Conservation (phyloP, 2,329 filamentous ascomycete genomes). For the Colletotrichum lindemuthianum region DNA sequence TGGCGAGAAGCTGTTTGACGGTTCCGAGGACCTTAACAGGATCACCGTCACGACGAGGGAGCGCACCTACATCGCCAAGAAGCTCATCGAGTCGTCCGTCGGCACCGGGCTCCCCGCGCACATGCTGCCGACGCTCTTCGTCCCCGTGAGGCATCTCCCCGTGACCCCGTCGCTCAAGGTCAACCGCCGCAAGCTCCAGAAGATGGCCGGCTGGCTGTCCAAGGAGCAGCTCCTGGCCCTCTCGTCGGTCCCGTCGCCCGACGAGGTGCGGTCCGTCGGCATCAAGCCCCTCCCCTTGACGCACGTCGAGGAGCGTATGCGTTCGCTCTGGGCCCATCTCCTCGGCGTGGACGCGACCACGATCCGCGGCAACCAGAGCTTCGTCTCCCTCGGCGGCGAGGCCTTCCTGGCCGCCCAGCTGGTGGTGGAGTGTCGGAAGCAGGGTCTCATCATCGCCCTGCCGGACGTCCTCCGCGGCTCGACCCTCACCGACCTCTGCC, state of each 20-base stretch:
- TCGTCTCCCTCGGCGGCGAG: constrained; percentile 59
- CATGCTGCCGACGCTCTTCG: constrained; percentile 58
- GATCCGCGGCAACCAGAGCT: constrained; percentile 56
- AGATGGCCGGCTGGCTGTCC: constrained; percentile 53
- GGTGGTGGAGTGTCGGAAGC: constrained; percentile 55
- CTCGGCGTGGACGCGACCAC: constrained; percentile 50
- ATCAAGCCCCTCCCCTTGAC: constrained; percentile 60
- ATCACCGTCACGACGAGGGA: constrained; percentile 54
- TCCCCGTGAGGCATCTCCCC: constrained; percentile 60
- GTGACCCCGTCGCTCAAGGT: constrained; percentile 62
- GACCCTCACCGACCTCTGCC: constrained; percentile 58
- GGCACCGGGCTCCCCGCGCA: constrained; percentile 49
- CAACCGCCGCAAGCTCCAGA: constrained; percentile 58
- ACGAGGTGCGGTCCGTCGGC: constrained; percentile 47
- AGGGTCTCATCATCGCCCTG: constrained; percentile 53
- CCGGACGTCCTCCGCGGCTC: constrained; percentile 53
- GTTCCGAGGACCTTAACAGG: constrained; percentile 49
- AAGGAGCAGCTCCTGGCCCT: constrained; percentile 55
- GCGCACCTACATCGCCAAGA: constrained; percentile 54
- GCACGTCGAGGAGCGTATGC: constrained; percentile 57
- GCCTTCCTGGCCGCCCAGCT: constrained; percentile 55
- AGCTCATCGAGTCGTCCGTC: constrained; percentile 54
- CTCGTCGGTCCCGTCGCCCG: constrained; percentile 48
- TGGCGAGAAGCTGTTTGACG: constrained; percentile 51
- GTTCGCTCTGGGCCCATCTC: constrained; percentile 58